phyloP scores from a whole-genome alignment of 2,329 filamentous ascomycete genomes.

The Phialocephala subalpina region DNA sequence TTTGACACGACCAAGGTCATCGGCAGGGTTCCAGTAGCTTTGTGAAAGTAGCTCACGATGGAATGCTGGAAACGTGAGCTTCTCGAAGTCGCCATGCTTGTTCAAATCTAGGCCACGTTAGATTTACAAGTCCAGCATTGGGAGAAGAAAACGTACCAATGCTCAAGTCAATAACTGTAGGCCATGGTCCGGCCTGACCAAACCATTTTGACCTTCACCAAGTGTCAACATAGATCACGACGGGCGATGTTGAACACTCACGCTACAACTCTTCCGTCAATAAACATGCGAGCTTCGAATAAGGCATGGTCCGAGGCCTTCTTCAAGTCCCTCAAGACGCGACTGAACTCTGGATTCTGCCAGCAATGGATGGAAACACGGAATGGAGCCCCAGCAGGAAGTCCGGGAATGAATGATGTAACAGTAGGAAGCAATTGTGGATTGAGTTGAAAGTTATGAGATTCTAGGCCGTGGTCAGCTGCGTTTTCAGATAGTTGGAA shows the following conservation, averaged over 20 bases:
- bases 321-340: slow-evolving; percentile 61
- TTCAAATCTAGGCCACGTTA: slow-evolving; percentile 36
- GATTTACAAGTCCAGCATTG: slow-evolving; percentile 3
- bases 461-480: slow-evolving; percentile 22
- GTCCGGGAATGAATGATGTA: slow-evolving; percentile 75
- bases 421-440: slow-evolving; percentile 63
- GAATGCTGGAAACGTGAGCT: slow-evolving; percentile 77
- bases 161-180: slow-evolving; percentile 51
- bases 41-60: slow-evolving; percentile 73
- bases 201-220: slow-evolving; percentile 55
- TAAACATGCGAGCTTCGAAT: slow-evolving; percentile 71
- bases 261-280: slow-evolving; percentile 73
- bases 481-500: neutral
- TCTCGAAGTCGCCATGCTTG: slow-evolving; percentile 60
- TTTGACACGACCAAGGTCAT: slow-evolving; percentile 78
- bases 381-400: slow-evolving; percentile 66
- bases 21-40: slow-evolving; percentile 74
- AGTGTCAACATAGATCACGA: neutral
- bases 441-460: slow-evolving; percentile 28
- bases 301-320: slow-evolving; percentile 62
- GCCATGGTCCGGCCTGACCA: slow-evolving; percentile 57
- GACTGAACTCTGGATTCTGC: slow-evolving; percentile 67
- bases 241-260: slow-evolving; percentile 45
- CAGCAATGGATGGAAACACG: slow-evolving; percentile 80
- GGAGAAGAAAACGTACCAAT: slow-evolving; percentile 51